These are phyloP conservation scores for Lodderomyces margitis DNA, from an alignment of 1,139 yeast genomes.

Conservation along the genomic window DNA sequence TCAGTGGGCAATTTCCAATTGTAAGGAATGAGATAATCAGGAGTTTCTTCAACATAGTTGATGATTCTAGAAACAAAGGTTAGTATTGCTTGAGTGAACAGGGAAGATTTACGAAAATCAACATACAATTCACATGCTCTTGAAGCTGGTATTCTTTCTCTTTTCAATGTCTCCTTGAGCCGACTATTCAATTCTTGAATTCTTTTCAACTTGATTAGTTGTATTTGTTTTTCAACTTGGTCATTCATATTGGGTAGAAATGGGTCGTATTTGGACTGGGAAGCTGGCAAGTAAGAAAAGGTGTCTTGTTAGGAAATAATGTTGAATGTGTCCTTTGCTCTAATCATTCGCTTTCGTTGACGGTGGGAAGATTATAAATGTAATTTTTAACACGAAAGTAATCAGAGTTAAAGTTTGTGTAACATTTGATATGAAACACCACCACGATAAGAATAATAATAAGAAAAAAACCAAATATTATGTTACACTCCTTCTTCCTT, in stretches of 20 bases:
- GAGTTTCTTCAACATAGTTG: conserved; percentile 45
- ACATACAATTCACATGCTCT: conserved; percentile 53
- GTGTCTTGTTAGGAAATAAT: too few species aligned
- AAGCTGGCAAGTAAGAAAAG: too few species aligned
- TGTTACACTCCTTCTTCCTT: too few species aligned
- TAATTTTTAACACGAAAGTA: background rate
- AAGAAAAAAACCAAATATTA: too few species aligned
- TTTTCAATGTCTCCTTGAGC: conserved; percentile 50
- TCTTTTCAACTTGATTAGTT: conserved; percentile 57
- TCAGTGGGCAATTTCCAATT: conserved; percentile 51
- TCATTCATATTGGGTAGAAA: conserved; percentile 16
- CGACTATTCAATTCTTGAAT: conserved; percentile 59
- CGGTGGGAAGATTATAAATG: background rate
- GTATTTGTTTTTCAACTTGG: conserved; percentile 28
- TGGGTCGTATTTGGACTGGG: too few species aligned
- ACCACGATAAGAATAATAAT: too few species aligned
- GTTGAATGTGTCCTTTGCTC: too few species aligned
- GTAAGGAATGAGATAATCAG: conserved; percentile 53
- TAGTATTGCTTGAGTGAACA: conserved; percentile 2
- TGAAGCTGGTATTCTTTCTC: conserved; percentile 67
- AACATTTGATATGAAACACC: background rate
- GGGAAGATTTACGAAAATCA: conserved; percentile 1
- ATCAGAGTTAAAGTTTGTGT: background rate
- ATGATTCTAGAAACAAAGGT: conserved; percentile 27
- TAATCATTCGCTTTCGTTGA: background rate